Conservation (phyloP, 2,329 filamentous ascomycete genomes). For the Aciculosporium take region DNA sequence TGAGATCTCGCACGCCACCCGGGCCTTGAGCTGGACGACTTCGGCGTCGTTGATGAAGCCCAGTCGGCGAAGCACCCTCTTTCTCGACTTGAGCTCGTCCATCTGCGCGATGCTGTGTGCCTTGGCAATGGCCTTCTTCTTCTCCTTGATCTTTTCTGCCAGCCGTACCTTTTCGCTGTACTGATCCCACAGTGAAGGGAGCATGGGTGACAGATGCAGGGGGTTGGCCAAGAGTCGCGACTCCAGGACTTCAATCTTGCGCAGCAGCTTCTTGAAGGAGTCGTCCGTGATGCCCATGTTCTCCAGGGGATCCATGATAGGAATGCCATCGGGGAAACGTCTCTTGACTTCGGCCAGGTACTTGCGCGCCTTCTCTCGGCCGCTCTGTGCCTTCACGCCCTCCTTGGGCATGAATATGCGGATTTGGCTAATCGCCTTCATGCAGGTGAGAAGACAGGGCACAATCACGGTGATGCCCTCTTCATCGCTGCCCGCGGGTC, state of each 20-base stretch:
- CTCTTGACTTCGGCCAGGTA: constrained; percentile 64
- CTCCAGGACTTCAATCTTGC: constrained; percentile 95
- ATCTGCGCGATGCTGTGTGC: constrained; percentile 83
- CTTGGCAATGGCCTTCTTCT: constrained; percentile 74
- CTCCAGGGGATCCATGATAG: constrained; percentile 81
- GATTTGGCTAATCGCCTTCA: constrained; percentile 73
- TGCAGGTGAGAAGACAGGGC: constrained; percentile 71
- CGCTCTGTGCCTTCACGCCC: constrained; percentile 45
- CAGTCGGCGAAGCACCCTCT: constrained; percentile 83
- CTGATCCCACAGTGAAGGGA: constrained; percentile 74
- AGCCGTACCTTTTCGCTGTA: constrained; percentile 71
- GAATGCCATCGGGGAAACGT: constrained; percentile 84
- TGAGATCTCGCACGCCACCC: constrained; percentile 94
- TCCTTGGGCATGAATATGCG: constrained; percentile 74
- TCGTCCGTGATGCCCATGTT: constrained; percentile 93
- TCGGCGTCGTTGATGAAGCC: constrained; percentile 93
- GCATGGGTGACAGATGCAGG: constrained; percentile 74
- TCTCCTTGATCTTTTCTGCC: constrained; percentile 65
- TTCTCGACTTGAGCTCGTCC: constrained; percentile 90
- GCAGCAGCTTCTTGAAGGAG: constrained; percentile 78
- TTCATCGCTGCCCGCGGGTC: constrained; percentile 16
- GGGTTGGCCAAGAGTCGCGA: constrained; percentile 79
- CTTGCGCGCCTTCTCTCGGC: constrained; percentile 53
- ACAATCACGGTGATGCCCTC: constrained; percentile 31
- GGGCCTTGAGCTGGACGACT: constrained; percentile 91